Evolutionary conservation across 176 grass and related monocot species (phyloP).

Genomic region (Areca catechu): DNA sequence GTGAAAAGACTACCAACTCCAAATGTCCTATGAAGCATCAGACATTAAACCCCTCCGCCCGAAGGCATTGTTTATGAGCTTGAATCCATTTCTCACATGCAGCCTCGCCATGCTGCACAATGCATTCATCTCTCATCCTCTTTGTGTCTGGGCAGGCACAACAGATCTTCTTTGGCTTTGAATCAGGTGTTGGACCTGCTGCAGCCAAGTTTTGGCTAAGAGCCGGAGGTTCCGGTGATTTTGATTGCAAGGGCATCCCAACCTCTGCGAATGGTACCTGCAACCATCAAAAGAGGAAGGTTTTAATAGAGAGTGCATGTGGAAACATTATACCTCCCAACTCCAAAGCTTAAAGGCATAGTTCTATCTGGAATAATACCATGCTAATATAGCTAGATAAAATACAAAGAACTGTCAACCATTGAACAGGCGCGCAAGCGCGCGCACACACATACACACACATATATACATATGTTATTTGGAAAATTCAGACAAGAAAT

Average conservation of each 20-base stretch:
- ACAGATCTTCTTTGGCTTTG: conserved; percentile 81
- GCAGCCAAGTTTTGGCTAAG: conserved; percentile 17
- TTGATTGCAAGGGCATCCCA: background rate
- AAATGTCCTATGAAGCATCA: conserved; percentile 14
- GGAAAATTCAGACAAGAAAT: too few relatives aligned
- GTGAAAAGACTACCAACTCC: too few relatives aligned
- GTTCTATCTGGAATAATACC: too few relatives aligned
- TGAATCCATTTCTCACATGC: conserved; percentile 72
- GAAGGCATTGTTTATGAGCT: conserved; percentile 64
- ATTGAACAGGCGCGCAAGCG: too few relatives aligned
- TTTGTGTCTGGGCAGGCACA: conserved; percentile 90
- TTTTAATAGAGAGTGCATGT: too few relatives aligned
- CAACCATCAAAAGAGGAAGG: too few relatives aligned
- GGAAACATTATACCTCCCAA: too few relatives aligned
- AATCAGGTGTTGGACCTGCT: conserved; percentile 13
- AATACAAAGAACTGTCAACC: too few relatives aligned
- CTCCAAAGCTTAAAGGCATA: too few relatives aligned
- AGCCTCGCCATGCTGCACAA: conserved; percentile 62
- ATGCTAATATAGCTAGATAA: too few relatives aligned
- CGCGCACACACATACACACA: too few relatives aligned
- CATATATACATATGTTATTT: too few relatives aligned
- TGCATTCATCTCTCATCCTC: conserved; percentile 74
- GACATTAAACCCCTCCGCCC: conserved; percentile 76
- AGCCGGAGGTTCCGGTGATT: conserved; percentile 7
- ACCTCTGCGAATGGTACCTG: conserved; percentile 7